Evolutionary conservation across 129 eudicot genomes (phyloP).

Genomic region (Artemisia tridentata): DNA sequence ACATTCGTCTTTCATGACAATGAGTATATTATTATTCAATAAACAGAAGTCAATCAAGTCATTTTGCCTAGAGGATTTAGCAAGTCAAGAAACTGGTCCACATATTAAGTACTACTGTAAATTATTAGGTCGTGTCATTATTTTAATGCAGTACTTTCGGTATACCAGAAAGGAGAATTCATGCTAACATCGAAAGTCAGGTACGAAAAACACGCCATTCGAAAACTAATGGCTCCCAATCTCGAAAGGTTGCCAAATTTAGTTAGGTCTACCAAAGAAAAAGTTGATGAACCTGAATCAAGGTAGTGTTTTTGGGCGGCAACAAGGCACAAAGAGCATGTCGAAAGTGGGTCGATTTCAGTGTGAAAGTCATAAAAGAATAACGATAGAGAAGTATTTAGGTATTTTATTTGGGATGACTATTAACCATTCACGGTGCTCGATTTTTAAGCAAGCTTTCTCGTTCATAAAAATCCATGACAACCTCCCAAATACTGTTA

Average conservation of each 20-base stretch:
- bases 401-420: not conserved
- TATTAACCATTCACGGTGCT: not conserved
- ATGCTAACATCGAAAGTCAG: not conserved
- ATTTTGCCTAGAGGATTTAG: not conserved
- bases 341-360: conserved; percentile 2
- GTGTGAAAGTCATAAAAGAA: conserved; percentile 23
- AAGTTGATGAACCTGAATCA: not conserved
- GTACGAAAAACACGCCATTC: not conserved
- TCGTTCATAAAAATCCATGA: not conserved
- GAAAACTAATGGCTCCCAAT: not conserved
- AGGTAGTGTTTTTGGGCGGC: not conserved
- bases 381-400: not conserved
- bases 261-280: not conserved
- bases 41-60: conserved; percentile 3
- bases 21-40: not conserved
- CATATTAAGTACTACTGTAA: not conserved
- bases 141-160: not conserved
- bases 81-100: not conserved
- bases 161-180: no score
- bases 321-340: conserved; percentile 25
- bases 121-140: not conserved
- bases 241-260: not conserved
- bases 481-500: not conserved
- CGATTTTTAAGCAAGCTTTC: not conserved
- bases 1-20: not conserved